Percentiles rank a stretch among this genome's conserved stretches.
These are phyloP conservation scores for Myriosclerotinia curreyana DNA, from an alignment of 2,329 filamentous ascomycete species.

Conservation along the genomic window DNA sequence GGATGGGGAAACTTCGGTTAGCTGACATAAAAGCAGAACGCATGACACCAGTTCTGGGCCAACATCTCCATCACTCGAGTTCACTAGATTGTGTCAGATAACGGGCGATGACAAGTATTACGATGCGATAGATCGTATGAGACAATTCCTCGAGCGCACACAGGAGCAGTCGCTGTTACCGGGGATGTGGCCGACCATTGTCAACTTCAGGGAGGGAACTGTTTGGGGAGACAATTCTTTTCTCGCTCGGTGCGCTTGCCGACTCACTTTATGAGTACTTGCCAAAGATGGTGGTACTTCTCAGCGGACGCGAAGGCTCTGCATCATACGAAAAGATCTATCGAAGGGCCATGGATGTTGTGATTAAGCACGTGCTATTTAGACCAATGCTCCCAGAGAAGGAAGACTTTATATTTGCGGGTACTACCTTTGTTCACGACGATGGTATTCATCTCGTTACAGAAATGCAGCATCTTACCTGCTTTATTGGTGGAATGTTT, in stretches of 20 bases:
- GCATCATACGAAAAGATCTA: slow-evolving; percentile 43
- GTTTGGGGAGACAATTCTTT: slow-evolving; percentile 52
- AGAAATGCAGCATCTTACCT: slow-evolving; percentile 59
- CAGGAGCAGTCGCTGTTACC: slow-evolving; percentile 54
- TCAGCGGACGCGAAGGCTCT: slow-evolving; percentile 18
- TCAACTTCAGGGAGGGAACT: slow-evolving; percentile 53
- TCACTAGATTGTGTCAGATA: slow-evolving; percentile 59
- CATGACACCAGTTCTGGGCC: slow-evolving; percentile 14
- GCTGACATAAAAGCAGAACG: slow-evolving; percentile 12
- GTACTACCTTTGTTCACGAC: slow-evolving; percentile 40
- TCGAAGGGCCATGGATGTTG: slow-evolving; percentile 43
- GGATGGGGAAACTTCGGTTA: not conserved
- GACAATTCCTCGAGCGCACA: slow-evolving; percentile 50
- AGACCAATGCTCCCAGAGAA: slow-evolving; percentile 45
- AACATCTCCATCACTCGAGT: slow-evolving; percentile 57
- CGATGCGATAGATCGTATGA: slow-evolving; percentile 56
- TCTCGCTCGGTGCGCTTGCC: slow-evolving; percentile 52
- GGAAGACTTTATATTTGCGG: slow-evolving; percentile 48
- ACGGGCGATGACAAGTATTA: slow-evolving; percentile 58
- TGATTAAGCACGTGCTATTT: slow-evolving; percentile 45
- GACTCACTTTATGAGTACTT: slow-evolving; percentile 64
- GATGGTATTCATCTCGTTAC: slow-evolving; percentile 15
- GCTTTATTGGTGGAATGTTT: slow-evolving; percentile 68
- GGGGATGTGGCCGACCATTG: slow-evolving; percentile 57
- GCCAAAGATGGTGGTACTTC: slow-evolving; percentile 47